Base-by-base conservation (phyloP, 306 rosid species). In the Sophora flavescens region DNA sequence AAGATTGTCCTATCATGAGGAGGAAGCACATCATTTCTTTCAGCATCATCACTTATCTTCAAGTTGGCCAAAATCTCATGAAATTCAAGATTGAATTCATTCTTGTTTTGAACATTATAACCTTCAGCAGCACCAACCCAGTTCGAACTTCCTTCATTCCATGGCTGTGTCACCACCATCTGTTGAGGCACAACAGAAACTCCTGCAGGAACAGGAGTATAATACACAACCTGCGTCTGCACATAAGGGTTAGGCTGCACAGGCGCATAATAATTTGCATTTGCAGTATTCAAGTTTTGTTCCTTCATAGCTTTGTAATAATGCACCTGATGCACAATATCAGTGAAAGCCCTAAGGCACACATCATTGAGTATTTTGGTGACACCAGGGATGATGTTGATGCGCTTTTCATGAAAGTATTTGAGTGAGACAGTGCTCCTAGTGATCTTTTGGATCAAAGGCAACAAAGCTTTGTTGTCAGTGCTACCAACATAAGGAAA, bases 1-100 rank as follows among this genome's bases (percentile, higher is more conserved):
- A 89, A 87, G 30, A 91, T 80, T 1, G 88, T 91, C 84, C 97
- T 87, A 6, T 89, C 85, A 44, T 86, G 86, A 0, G 79, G 17
- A 0, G 81, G 62, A 15, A 79, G 77, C 4, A 81, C 79, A 3
- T 28, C 73, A 15, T 2, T 39, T 22, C 10, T 58, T 12, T 33
- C 48, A n/a, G 8, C 12, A 11, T 11, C 38, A 18, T 6, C 66
- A 18, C 26, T 47, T 50, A 81, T 6, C 41, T 74, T 8, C 10
- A 87, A 6, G 4, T 51, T 59, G 6, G 14, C 62, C 12, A 87
- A 4, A 14, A 85, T 4, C 1, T 86, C 81, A 1, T 38, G 53
- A 2, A 85, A 30, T 17, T 70, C 85, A 3, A 26, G 8, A 22
- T 72, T 81, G 30, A 64, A 8, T 0, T 68, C 73, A 9, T 16